Evolutionary conservation across 139 green algal genomes (phyloP).

Genomic region (Closterium sp.): DNA sequence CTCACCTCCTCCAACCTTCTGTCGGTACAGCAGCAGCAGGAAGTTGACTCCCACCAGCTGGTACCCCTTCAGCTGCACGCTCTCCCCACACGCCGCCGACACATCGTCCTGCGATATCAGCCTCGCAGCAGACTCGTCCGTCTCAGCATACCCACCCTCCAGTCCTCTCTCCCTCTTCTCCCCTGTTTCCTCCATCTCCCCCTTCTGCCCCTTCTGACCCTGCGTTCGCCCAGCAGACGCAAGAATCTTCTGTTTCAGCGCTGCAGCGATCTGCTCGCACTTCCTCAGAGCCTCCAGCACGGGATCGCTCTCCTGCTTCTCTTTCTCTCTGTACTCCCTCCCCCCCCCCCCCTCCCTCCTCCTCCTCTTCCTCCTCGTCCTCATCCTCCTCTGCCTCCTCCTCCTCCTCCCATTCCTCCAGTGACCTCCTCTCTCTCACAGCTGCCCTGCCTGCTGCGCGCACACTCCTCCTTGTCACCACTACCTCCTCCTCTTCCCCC

Average conservation of each 20-base stretch:
- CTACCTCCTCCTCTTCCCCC: no score
- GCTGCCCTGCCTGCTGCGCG: no score
- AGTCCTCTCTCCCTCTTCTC: no score
- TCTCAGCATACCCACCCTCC: background rate
- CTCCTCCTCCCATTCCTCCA: no score
- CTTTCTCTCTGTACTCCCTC: background rate
- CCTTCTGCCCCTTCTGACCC: background rate
- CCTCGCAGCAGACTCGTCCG: background rate
- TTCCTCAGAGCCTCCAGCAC: background rate
- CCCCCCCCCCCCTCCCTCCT: no score
- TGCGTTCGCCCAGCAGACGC: background rate
- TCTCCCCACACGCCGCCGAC: background rate
- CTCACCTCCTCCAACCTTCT: constrained; percentile 49
- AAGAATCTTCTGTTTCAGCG: background rate
- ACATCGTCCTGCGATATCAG: background rate
- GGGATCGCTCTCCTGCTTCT: background rate
- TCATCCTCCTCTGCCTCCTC: no score
- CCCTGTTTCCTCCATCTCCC: background rate
- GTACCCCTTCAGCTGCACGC: constrained; percentile 77
- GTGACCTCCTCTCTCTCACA: no score
- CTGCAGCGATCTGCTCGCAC: background rate
- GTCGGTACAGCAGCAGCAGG: constrained; percentile 77
- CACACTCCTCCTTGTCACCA: no score
- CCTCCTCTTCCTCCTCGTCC: no score
- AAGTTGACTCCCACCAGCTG: constrained; percentile 94